Evolutionary conservation across 345 rosid species (phyloP), one percentile per base, ranked within the genome.

Genomic region (Hibiscus tridactylites): DNA sequence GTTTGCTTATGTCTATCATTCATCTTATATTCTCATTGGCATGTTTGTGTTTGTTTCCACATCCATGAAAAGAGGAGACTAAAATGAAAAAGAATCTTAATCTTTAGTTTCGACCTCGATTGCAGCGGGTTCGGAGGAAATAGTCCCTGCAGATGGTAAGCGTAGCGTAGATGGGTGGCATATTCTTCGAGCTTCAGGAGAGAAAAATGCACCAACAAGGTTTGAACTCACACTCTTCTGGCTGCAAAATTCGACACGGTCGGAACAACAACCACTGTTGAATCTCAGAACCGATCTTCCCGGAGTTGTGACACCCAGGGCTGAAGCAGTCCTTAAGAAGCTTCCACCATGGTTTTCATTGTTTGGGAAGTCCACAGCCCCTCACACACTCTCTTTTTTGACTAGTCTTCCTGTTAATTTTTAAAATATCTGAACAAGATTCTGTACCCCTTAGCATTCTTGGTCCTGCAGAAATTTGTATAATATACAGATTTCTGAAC

Each of bases 281-380:
- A 94, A 94, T 82, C 86, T 94, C 9, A 84, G 97, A 81, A 94
- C 97, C 2, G 98, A 91, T 75, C 73, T 90, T 26, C 61, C 84
- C 49, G 66, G 81, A 16, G 0, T 80, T 21, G 54, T 50, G 54
- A 94, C 98, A 1, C 96, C 97, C 4, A 88, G 85, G 79, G 81
- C 79, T 5, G 61, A 83, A 70, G 74, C 72, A 65, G 73, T 91
- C 53, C 79, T 91, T 6, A 2, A 68, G 9, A 94, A 79, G 81
- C 88, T 94, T 57, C 97, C 98, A 46, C 6, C 85, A 2, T 90
- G 87, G 93, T 94, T 97, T 73, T 81, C 98, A 16, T 26, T 78
- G 81, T 90, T 90, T 69, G 98, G 97, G 49, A 94, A 90, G 77
- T 90, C 97, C 54, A 82, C 97, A 0, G 88, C 91, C 50, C 97